phyloP scores from a whole-genome alignment of 1,139 yeast species.

The Casaregolazyma lundiana region DNA sequence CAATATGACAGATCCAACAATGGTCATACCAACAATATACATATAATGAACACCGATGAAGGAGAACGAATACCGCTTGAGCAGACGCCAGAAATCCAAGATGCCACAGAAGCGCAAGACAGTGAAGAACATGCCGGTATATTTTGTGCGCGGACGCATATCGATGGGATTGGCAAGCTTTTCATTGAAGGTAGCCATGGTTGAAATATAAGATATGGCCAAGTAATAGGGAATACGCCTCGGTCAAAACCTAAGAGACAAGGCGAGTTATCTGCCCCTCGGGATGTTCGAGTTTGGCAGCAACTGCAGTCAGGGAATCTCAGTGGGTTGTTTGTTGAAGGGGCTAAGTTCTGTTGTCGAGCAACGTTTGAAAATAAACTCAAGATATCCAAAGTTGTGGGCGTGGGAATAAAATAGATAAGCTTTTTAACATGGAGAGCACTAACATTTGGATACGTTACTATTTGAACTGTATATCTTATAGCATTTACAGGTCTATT shows the following conservation, averaged over 20 bases:
- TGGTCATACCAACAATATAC: conserved; percentile 27
- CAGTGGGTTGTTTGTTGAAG: not conserved
- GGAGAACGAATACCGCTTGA: conserved; percentile 31
- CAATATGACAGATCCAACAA: conserved; percentile 66
- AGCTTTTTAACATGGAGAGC: too few relatives aligned
- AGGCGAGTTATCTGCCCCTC: not conserved
- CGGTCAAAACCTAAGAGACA: not conserved
- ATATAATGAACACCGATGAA: conserved; percentile 74
- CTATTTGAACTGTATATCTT: too few relatives aligned
- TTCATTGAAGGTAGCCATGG: conserved; percentile 1
- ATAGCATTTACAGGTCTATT: too few relatives aligned
- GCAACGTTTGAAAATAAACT: too few relatives aligned
- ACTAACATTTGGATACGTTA: too few relatives aligned
- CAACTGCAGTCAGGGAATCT: not conserved
- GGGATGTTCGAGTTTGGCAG: not conserved
- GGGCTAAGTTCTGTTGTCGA: too few relatives aligned
- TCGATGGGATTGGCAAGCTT: not conserved
- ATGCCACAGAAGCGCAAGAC: not conserved
- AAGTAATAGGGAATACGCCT: not conserved
- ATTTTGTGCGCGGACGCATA: too few relatives aligned
- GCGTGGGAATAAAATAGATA: too few relatives aligned
- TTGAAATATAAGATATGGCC: not conserved
- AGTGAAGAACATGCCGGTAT: not conserved
- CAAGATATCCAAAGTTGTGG: too few relatives aligned
- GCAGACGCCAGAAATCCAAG: not conserved